These are phyloP conservation scores for Saccharomyces hybrid DNA, from an alignment of 1,139 yeast species.

Conservation along the genomic window DNA sequence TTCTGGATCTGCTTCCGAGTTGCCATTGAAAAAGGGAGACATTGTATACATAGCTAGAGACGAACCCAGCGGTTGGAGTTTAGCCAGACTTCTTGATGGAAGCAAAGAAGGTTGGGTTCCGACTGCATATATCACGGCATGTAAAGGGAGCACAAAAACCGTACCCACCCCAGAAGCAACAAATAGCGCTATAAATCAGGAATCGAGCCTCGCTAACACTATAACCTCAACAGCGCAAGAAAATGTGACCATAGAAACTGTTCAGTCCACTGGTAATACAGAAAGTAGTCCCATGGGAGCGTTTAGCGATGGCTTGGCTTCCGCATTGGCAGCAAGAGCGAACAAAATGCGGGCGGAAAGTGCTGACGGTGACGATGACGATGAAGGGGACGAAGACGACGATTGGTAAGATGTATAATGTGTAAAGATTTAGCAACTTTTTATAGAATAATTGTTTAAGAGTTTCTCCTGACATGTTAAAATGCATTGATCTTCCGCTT, in stretches of 20 bases:
- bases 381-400: constrained; percentile 45
- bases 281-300: constrained; percentile 25
- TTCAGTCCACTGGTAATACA: constrained; percentile 41
- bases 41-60: constrained; percentile 61
- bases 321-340: constrained; percentile 79
- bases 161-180: constrained; percentile 5
- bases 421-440: not conserved
- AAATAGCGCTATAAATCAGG: constrained; percentile 5
- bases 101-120: constrained; percentile 95
- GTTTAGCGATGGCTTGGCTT: constrained; percentile 82
- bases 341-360: constrained; percentile 67
- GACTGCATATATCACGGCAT: constrained; percentile 73
- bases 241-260: constrained; percentile 21
- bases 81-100: constrained; percentile 72
- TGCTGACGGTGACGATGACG: constrained; percentile 66
- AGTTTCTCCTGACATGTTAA: not conserved
- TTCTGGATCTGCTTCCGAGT: constrained; percentile 69
- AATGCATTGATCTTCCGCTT: not conserved
- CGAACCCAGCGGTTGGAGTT: constrained; percentile 85
- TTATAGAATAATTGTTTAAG: not conserved
- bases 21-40: constrained; percentile 70
- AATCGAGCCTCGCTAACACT: constrained; percentile 9
- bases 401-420: constrained; percentile 33
- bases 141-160: constrained; percentile 26
- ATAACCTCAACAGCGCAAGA: constrained; percentile 11